Percentiles rank a stretch among this genome's conserved stretches.
Conservation (phyloP, 176 grass and related monocot genomes). For the Alopecurus myosuroides region DNA sequence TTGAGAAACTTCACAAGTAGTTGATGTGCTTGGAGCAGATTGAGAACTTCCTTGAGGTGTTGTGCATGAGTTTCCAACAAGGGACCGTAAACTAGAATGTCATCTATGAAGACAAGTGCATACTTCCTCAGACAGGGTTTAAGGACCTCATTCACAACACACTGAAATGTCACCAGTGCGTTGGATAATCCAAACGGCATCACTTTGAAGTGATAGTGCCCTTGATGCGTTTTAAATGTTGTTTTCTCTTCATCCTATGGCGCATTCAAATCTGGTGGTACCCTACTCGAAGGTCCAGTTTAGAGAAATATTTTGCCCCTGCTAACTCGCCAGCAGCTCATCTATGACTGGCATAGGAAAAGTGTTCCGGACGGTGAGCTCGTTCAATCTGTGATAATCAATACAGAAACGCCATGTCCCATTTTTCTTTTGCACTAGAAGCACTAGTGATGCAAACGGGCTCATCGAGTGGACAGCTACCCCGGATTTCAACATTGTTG, state of each 20-base stretch:
- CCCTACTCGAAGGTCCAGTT: not conserved
- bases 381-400: not conserved
- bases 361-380: not conserved
- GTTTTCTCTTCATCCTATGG: not conserved
- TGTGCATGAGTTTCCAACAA: no score
- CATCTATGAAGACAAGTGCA: not conserved
- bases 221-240: not conserved
- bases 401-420: not conserved
- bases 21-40: not conserved
- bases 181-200: not conserved
- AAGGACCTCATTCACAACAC: not conserved
- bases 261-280: not conserved
- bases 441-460: not conserved
- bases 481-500: accelerated
- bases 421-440: not conserved
- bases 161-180: not conserved
- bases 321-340: not conserved
- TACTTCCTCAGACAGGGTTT: not conserved
- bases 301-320: not conserved
- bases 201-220: not conserved
- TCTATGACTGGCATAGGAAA: not conserved
- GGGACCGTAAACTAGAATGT: not conserved
- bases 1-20: not conserved
- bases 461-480: not conserved
- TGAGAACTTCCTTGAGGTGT: accelerated